phyloP scores from a whole-genome alignment of 768 basidiomycete genomes.

The Tylopilus intermedius region DNA sequence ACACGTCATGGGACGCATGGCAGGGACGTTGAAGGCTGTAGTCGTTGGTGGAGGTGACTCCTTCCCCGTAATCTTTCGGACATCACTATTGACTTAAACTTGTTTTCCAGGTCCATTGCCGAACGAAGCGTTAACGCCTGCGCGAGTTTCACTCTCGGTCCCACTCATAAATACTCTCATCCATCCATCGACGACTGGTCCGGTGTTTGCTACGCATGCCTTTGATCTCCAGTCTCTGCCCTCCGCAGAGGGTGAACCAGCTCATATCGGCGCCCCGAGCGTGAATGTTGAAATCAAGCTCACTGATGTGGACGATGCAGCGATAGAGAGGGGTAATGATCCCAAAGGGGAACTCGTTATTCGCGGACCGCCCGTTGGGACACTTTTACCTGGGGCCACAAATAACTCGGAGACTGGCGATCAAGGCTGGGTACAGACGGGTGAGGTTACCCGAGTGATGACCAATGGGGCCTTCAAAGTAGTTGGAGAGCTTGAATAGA shows the following conservation, averaged over 20 bases:
- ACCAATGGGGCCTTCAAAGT: conserved; percentile 63
- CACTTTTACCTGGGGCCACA: conserved; percentile 28
- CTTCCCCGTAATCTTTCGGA: background rate
- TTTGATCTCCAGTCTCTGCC: conserved; percentile 80
- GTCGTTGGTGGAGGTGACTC: conserved; percentile 68
- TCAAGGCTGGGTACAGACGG: conserved; percentile 42
- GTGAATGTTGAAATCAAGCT: conserved; percentile 82
- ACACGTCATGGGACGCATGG: conserved; percentile 53
- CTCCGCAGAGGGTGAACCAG: conserved; percentile 28
- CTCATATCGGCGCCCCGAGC: conserved; percentile 74
- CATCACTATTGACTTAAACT: background rate
- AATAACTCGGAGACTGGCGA: conserved; percentile 38
- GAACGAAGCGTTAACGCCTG: conserved; percentile 48
- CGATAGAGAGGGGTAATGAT: conserved; percentile 61
- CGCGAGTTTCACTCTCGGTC: conserved; percentile 71
- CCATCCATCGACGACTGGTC: conserved; percentile 64
- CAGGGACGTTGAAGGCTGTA: conserved; percentile 59
- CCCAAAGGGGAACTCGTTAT: conserved; percentile 58
- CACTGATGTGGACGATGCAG: conserved; percentile 58
- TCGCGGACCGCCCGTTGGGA: conserved; percentile 72
- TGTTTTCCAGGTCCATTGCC: conserved; percentile 43
- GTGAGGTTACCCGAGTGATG: conserved; percentile 44
- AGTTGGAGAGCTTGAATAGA: conserved; percentile 11
- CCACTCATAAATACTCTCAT: conserved; percentile 64
- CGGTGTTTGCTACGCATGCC: conserved; percentile 77